Evolutionary conservation across 1,284 basidiomycete species (phyloP).

Genomic region (Ustilago bromivora): DNA sequence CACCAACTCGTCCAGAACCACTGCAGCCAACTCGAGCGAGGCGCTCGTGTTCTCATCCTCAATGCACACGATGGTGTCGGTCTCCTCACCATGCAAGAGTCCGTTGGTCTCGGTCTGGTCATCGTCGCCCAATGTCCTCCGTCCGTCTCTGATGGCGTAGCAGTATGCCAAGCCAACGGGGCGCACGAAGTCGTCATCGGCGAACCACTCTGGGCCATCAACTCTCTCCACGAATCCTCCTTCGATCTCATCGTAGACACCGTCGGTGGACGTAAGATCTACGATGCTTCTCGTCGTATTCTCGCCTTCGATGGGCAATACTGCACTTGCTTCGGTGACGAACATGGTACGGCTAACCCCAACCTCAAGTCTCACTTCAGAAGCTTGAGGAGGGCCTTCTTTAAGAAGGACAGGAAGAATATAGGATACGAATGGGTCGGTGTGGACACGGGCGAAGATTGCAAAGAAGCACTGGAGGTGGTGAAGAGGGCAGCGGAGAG

Average conservation of each 20-base stretch:
- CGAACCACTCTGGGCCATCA: conserved; percentile 70
- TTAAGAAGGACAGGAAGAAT: conserved; percentile 71
- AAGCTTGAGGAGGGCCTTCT: conserved; percentile 69
- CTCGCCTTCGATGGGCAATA: conserved; percentile 69
- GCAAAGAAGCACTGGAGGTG: conserved; percentile 62
- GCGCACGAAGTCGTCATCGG: conserved; percentile 71
- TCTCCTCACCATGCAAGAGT: conserved; percentile 70
- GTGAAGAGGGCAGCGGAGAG: conserved; percentile 60
- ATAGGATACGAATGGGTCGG: conserved; percentile 70
- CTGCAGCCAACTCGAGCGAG: conserved; percentile 67
- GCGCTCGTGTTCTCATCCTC: conserved; percentile 70
- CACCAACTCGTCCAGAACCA: conserved; percentile 70
- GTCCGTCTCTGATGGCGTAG: conserved; percentile 65
- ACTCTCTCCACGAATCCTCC: conserved; percentile 70
- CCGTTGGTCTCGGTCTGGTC: conserved; percentile 68
- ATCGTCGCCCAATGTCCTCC: conserved; percentile 71
- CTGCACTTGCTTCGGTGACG: conserved; percentile 69
- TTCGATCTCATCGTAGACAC: conserved; percentile 70
- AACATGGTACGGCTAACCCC: conserved; percentile 62
- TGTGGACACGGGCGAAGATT: conserved; percentile 60
- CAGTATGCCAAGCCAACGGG: conserved; percentile 69
- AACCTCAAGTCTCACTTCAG: conserved; percentile 67
- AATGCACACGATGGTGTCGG: conserved; percentile 71
- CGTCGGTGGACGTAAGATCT: conserved; percentile 66
- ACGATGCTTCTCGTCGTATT: conserved; percentile 71